phyloP scores from a whole-genome alignment of 2,329 filamentous ascomycete species.

The Geosmithia morbida region DNA sequence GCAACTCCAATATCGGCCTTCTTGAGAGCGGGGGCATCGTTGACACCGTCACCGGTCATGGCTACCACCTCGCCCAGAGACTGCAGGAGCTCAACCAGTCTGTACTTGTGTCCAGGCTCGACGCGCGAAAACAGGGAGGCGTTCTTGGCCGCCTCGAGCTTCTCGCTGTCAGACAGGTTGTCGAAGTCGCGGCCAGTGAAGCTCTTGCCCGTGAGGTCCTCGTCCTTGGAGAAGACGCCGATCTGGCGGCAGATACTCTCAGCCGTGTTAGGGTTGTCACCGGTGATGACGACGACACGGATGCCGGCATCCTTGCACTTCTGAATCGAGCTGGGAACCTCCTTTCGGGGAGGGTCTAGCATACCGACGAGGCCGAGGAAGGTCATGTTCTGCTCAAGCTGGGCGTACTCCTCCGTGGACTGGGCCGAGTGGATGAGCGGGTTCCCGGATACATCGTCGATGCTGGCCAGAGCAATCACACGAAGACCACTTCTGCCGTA shows the following conservation, averaged over 20 bases:
- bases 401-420: constrained; percentile 67
- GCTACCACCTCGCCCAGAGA: constrained; percentile 87
- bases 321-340: constrained; percentile 72
- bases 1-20: constrained; percentile 98
- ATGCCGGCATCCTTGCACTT: constrained; percentile 91
- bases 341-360: constrained; percentile 89
- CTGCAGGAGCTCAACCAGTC: constrained; percentile 90
- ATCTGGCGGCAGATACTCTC: constrained; percentile 97
- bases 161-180: constrained; percentile 59
- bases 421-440: constrained; percentile 61
- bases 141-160: constrained; percentile 69
- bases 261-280: constrained; percentile 94
- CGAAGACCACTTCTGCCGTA: constrained; percentile 89
- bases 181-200: constrained; percentile 95
- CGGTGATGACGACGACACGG: constrained; percentile 93
- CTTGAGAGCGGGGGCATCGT: constrained; percentile 93
- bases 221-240: constrained; percentile 71
- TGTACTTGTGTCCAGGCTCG: constrained; percentile 94
- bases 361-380: constrained; percentile 88
- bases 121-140: constrained; percentile 93
- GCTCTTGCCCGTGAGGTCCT: constrained; percentile 82
- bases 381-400: constrained; percentile 89
- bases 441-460: constrained; percentile 60
- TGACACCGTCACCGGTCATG: constrained; percentile 98
- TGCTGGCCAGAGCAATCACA: constrained; percentile 81